Conservation (phyloP, 2,329 filamentous ascomycete genomes). For the Microdochium nivale region DNA sequence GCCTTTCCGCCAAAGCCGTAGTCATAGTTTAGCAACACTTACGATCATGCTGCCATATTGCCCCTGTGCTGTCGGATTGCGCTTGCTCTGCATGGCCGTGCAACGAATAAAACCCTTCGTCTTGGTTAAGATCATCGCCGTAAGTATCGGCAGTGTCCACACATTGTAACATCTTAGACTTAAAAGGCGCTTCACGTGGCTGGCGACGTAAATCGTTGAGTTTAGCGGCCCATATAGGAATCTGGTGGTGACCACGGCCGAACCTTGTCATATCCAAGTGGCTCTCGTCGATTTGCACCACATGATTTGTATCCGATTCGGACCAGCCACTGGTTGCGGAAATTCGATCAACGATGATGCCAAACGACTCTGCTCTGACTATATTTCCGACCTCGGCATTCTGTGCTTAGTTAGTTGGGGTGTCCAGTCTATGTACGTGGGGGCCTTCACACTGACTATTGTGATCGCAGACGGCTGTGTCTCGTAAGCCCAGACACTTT, state of each 20-base stretch:
- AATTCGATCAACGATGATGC: constrained; percentile 9
- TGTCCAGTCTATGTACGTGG: too few relatives aligned
- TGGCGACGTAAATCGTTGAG: background rate
- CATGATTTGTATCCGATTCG: background rate
- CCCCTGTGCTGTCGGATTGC: background rate
- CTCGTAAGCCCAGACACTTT: constrained; percentile 13
- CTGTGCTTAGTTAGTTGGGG: constrained; percentile 2
- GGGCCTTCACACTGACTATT: constrained; percentile 4
- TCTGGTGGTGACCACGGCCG: constrained; percentile 2
- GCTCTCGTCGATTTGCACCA: constrained; percentile 12
- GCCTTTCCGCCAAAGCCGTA: background rate
- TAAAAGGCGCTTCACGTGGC: background rate
- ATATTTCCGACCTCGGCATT: constrained; percentile 4
- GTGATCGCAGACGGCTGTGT: constrained; percentile 11
- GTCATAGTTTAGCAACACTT: background rate
- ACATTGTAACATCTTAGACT: background rate
- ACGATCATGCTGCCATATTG: background rate
- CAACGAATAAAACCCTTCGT: background rate
- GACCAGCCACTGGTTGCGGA: constrained; percentile 12
- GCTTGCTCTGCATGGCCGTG: background rate
- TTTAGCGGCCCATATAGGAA: constrained; percentile 2
- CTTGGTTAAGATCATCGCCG: background rate
- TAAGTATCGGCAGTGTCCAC: background rate
- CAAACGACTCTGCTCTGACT: constrained; percentile 5
- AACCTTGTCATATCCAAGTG: constrained; percentile 16